These are phyloP conservation scores for Fraxinus anomala DNA, from an alignment of 257 asterid genomes.

Conservation along the genomic window DNA sequence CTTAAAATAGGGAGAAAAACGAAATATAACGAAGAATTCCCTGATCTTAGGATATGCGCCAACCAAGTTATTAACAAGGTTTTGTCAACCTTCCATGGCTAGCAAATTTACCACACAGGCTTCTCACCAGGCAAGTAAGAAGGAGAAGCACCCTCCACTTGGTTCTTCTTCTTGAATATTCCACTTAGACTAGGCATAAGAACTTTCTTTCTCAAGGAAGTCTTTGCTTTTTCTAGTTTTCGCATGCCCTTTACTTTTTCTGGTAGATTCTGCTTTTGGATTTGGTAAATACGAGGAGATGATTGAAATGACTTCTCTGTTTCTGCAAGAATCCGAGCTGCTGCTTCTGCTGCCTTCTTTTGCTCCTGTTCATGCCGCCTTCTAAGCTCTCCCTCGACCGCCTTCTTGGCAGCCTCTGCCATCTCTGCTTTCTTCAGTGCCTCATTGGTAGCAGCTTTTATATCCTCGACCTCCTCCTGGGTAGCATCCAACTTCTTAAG, in stretches of 20 bases:
- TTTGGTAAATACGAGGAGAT: constrained; percentile 43
- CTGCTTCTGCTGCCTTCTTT: constrained; percentile 79
- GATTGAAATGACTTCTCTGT: constrained; percentile 47
- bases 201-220: constrained; percentile 59
- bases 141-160: constrained; percentile 72
- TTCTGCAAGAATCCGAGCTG: constrained; percentile 70
- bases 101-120: constrained; percentile 47
- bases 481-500: constrained; percentile 59
- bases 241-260: constrained; percentile 37
- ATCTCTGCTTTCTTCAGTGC: constrained; percentile 77
- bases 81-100: background rate
- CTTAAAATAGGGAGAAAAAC: background rate
- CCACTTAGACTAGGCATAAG: constrained; percentile 60
- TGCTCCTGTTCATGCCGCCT: constrained; percentile 86
- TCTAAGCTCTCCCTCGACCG: constrained; percentile 87
- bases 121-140: constrained; percentile 76
- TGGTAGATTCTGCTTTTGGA: constrained; percentile 42
- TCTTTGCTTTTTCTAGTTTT: constrained; percentile 58
- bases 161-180: constrained; percentile 71
- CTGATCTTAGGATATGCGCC: background rate
- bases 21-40: background rate
- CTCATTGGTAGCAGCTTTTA: constrained; percentile 64
- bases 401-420: constrained; percentile 92
- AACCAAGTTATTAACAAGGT: background rate
- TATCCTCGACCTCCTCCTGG: constrained; percentile 63